Base-by-base conservation (phyloP, 2,329 filamentous ascomycete species). In the Penicillium brevicompactum region DNA sequence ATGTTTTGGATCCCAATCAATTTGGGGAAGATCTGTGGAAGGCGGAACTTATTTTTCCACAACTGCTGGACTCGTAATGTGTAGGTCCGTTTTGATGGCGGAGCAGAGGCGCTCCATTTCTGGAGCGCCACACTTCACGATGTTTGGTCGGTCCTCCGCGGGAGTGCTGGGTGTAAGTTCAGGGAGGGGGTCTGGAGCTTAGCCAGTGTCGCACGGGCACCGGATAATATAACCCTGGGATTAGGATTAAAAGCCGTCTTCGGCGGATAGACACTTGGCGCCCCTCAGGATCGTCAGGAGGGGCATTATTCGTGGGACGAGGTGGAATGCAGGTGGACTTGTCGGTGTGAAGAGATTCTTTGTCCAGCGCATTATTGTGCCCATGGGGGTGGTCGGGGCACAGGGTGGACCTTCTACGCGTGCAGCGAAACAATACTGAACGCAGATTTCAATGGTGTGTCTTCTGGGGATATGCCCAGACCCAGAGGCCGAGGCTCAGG, bases 211-310 rank as follows among this genome's bases (percentile, higher is more conserved):
- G 34, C 32, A 50, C 34, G 41, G 21, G 41, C 18, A 18, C 24
- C 24, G 24, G 46, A 31, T 51, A 46, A 40, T 45, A 24, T 46
- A 30, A 51, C 41, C 42, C 51, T 21, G 22, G 47, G 42, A 46
- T 45, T 34, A 41, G 24, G 52, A 32, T 22, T 14, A 6, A 54
- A 18, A 49, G 34, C 51, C 46, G 47, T 50, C 51, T 54, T 51
- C 27, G 44, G 43, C 43, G 51, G 46, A 51, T 31, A 38, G 38
- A 43, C 40, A 45, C 43, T 24, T 45, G 43, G 27, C 43, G 43
- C 43, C n/a, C 42, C 45, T 9, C 37, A 45, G 38, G 52, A 55
- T 55, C 52, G 52, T 46, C 52, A 55, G 47, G 52, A 55, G 47
- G 52, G 52, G 41, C 22, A 32, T n/a, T 41, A 49, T 37, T 37